phyloP scores from a whole-genome alignment of 225 moss, liverwort and hornwort genomes.

The Thuidium tamariscinum region DNA sequence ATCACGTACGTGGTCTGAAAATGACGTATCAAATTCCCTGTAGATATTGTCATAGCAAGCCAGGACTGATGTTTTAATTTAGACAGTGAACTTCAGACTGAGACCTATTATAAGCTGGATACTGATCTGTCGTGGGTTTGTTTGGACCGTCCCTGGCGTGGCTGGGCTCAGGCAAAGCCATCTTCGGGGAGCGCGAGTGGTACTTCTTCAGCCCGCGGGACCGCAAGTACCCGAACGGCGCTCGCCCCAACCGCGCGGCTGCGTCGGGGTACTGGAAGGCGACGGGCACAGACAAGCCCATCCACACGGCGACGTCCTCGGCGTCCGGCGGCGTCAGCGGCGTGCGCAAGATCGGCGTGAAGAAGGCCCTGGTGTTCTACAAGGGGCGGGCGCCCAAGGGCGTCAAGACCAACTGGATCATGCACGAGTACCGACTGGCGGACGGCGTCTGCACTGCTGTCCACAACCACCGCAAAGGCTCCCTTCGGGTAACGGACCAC shows the following conservation, averaged over 20 bases:
- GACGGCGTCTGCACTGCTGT: conserved; percentile 68
- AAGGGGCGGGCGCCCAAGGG: conserved; percentile 98
- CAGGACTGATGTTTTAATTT: not conserved
- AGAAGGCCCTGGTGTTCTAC: conserved; percentile 98
- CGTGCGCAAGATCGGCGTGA: conserved; percentile 80
- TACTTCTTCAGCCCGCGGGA: conserved; percentile 99
- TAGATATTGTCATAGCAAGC: not conserved
- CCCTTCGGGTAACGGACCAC: conserved; percentile 54
- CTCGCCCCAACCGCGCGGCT: conserved; percentile 89
- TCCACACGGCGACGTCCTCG: conserved; percentile 28
- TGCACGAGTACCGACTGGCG: conserved; percentile 96
- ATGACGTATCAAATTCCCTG: no score
- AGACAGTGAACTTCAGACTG: not conserved
- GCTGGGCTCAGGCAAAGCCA: conserved; percentile 45
- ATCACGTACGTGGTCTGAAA: no score
- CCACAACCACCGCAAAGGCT: conserved; percentile 83
- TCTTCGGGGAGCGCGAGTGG: conserved; percentile 96
- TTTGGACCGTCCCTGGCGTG: not conserved
- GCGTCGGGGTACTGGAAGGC: conserved; percentile 99
- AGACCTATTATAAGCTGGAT: no score
- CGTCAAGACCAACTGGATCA: conserved; percentile 98
- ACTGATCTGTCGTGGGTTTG: not conserved
- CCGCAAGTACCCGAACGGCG: conserved; percentile 96
- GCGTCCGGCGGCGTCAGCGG: conserved; percentile 15
- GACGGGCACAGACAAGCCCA: conserved; percentile 96